These are phyloP conservation scores for Platanus orientalis DNA, from an alignment of 164 flowering plant species.

Conservation along the genomic window DNA sequence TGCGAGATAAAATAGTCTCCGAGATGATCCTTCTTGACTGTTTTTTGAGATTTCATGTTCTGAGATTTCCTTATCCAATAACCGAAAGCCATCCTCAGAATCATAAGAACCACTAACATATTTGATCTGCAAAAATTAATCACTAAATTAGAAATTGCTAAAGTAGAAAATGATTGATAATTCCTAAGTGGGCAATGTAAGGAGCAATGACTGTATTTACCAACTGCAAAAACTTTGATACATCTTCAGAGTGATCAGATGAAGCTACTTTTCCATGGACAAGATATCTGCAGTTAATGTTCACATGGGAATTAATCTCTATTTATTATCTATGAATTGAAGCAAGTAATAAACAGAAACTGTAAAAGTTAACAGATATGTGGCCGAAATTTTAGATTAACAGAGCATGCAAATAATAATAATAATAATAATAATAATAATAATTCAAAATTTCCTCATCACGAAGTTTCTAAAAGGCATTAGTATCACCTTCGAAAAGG, in stretches of 20 bases:
- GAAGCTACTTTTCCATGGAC: constrained; percentile 36
- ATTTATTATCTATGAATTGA: background rate
- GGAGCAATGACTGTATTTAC: constrained; percentile 32
- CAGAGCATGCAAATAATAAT: no score
- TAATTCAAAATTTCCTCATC: no score
- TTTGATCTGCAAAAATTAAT: constrained; percentile 58
- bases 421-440: no score
- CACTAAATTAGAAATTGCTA: constrained; percentile 2
- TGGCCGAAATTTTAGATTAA: no score
- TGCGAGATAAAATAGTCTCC: constrained; percentile 94
- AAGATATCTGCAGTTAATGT: constrained; percentile 56
- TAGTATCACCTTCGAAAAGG: no score
- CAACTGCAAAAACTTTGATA: constrained; percentile 71
- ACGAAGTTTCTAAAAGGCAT: no score
- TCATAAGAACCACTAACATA: constrained; percentile 92
- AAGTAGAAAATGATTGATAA: background rate
- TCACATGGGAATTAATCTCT: constrained; percentile 8
- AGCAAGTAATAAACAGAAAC: background rate
- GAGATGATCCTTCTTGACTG: constrained; percentile 66
- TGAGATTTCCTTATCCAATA: constrained; percentile 72
- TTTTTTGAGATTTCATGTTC: constrained; percentile 62
- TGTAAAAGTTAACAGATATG: background rate
- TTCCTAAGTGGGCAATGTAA: background rate
- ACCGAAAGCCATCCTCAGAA: constrained; percentile 59
- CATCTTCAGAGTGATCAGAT: constrained; percentile 38